Evolutionary conservation across 164 flowering plant genomes (phyloP).

Genomic region (Nymphaea thermarum): DNA sequence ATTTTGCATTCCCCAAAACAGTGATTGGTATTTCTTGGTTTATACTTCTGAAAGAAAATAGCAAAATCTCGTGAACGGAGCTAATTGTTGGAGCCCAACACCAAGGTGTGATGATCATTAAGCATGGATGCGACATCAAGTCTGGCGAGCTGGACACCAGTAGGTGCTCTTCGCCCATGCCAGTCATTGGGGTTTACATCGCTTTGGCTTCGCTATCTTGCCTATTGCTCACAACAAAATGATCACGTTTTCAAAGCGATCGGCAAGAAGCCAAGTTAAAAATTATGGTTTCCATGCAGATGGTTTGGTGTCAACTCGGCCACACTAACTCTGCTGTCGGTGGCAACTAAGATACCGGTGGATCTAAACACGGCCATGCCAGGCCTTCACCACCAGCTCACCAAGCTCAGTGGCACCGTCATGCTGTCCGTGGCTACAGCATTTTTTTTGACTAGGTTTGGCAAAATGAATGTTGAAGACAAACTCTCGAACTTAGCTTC

Average conservation of each 20-base stretch:
- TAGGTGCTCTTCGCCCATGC: background rate
- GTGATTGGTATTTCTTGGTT: no score
- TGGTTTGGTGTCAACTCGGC: no score
- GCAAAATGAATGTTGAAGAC: constrained; percentile 1
- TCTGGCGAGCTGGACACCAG: background rate
- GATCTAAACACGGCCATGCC: constrained; percentile 7
- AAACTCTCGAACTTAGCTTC: constrained; percentile 2
- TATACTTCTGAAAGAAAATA: no score
- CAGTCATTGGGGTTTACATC: constrained; percentile 1
- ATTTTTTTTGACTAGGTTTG: constrained; percentile 5
- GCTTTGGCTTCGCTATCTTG: constrained; percentile 2
- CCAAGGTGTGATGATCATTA: no score
- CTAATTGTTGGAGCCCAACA: no score
- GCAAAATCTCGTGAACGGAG: no score
- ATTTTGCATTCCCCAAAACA: no score
- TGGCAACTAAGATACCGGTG: no score
- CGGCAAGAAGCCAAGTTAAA: background rate
- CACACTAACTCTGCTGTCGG: no score
- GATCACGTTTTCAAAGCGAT: no score
- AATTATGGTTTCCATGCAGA: constrained; percentile 2
- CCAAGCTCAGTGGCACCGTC: constrained; percentile 10
- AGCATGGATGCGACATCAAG: no score
- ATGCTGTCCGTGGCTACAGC: constrained; percentile 3
- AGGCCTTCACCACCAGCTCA: constrained; percentile 3
- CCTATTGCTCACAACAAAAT: background rate